Percentiles rank a stretch among this genome's conserved stretches.
Conservation (phyloP, 2,329 filamentous ascomycete genomes). For the Sphaerostilbella broomeana region DNA sequence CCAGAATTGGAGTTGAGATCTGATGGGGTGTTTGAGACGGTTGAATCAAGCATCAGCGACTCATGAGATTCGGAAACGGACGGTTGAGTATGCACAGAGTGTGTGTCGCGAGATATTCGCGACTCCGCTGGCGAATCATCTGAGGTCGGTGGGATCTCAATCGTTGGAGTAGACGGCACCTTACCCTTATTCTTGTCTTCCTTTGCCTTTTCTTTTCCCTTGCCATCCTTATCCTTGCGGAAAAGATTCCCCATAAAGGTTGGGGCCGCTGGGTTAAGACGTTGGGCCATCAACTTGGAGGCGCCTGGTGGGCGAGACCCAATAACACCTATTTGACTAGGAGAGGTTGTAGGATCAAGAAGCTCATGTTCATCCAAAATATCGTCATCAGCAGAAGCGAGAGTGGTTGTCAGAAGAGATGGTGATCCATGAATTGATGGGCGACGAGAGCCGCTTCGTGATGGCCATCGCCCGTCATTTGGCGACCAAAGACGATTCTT, state of each 20-base stretch:
- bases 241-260: constrained; percentile 74
- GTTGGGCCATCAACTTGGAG: constrained; percentile 46
- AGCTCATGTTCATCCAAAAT: constrained; percentile 54
- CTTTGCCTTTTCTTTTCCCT: constrained; percentile 32
- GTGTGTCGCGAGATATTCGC: constrained; percentile 49
- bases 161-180: constrained; percentile 30
- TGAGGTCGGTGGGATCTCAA: constrained; percentile 30
- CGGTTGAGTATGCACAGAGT: constrained; percentile 51
- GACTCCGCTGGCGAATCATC: constrained; percentile 47
- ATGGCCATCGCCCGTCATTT: constrained; percentile 44
- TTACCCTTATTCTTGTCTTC: constrained; percentile 31
- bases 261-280: constrained; percentile 80
- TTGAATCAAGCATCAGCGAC: constrained; percentile 49
- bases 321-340: constrained; percentile 62
- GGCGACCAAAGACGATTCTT: constrained; percentile 62
- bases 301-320: constrained; percentile 61
- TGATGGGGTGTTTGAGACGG: constrained; percentile 50
- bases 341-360: constrained; percentile 44
- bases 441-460: constrained; percentile 67
- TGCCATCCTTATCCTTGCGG: constrained; percentile 32
- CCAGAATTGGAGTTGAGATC: constrained; percentile 40
- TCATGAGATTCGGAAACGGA: constrained; percentile 56
- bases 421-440: constrained; percentile 76
- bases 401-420: constrained; percentile 51
- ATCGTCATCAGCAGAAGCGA: constrained; percentile 58